Conservation (phyloP, 495 filamentous ascomycete genomes). For the Monascus purpureus region DNA sequence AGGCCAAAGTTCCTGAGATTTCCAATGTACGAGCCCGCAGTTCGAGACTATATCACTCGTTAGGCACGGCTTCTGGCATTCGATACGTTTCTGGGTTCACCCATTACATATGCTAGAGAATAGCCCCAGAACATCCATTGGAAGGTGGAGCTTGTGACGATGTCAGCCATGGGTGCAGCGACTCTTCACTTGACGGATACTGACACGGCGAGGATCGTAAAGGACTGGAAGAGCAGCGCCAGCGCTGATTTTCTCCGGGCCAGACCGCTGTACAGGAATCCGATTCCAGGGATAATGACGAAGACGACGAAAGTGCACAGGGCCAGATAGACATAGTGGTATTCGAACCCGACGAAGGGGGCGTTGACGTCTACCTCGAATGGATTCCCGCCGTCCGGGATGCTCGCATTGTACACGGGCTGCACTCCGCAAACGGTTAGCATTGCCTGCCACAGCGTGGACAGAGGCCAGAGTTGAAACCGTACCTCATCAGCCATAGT, state of each 20-base stretch:
- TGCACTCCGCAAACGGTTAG: too few species aligned
- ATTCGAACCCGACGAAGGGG: slow-evolving; percentile 34
- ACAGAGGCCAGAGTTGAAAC: too few species aligned
- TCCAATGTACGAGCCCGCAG: slow-evolving; percentile 40
- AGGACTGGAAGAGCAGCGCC: slow-evolving; percentile 42
- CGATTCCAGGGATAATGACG: slow-evolving; percentile 46
- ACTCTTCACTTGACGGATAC: slow-evolving; percentile 4
- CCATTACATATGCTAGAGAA: slow-evolving; percentile 36
- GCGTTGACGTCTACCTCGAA: slow-evolving; percentile 34
- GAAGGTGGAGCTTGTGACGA: slow-evolving; percentile 20
- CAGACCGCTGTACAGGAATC: slow-evolving; percentile 43
- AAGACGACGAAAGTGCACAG: slow-evolving; percentile 40
- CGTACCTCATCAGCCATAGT: too few species aligned
- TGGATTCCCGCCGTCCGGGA: slow-evolving; percentile 32
- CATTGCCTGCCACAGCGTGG: too few species aligned
- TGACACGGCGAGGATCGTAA: slow-evolving; percentile 34
- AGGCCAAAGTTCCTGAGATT: slow-evolving; percentile 40
- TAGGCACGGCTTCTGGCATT: too few species aligned
- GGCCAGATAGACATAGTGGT: slow-evolving; percentile 38
- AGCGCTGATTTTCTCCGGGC: slow-evolving; percentile 44
- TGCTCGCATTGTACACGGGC: slow-evolving; percentile 28
- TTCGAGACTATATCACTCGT: too few species aligned
- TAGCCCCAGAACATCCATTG: slow-evolving; percentile 50
- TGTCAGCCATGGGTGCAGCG: not conserved
- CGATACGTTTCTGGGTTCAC: too few species aligned